Evolutionary conservation across 108 stramenopile species (phyloP), one percentile per base, ranked within the genome.

Genomic region (Fistulifera pelliculosa): DNA sequence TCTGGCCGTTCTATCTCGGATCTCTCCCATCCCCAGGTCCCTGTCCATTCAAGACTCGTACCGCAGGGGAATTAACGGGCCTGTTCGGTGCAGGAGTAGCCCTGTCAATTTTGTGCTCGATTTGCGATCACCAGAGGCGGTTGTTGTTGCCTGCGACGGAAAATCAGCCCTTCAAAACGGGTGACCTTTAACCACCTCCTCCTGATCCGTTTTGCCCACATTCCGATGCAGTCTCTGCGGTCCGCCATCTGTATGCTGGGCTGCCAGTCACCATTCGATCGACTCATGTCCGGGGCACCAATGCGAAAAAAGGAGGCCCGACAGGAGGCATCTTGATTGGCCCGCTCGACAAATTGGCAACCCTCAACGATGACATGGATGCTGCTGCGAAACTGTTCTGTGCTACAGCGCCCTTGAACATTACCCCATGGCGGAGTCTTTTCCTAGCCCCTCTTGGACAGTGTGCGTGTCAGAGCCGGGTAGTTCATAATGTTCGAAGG

Each of bases 361-460:
- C 14, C 12, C 40, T 41, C 40, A 41, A 41, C 40, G 40, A 41
- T 41, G 40, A 41, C 11, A 41, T 41, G 40, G 40, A 41, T 41
- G 40, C 40, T 14, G 40, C 40, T 14, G 40, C 40, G 12, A 41
- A 41, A 14, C 12, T n/a, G n/a, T n/a, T n/a, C n/a, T n/a, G n/a
- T n/a, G n/a, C n/a, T n/a, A n/a, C n/a, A n/a, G n/a, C n/a, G n/a
- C n/a, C n/a, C n/a, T n/a, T n/a, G n/a, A n/a, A n/a, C n/a, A n/a
- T n/a, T n/a, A n/a, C n/a, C n/a, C n/a, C n/a, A n/a, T n/a, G n/a
- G n/a, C n/a, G n/a, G n/a, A n/a, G n/a, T n/a, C n/a, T n/a, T n/a
- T n/a, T n/a, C n/a, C n/a, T n/a, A n/a, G n/a, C n/a, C n/a, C n/a
- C n/a, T n/a, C n/a, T n/a, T n/a, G n/a, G n/a, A n/a, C n/a, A n/a